phyloP scores from a whole-genome alignment of 345 rosid genomes.

The Capsella bursapastoris region DNA sequence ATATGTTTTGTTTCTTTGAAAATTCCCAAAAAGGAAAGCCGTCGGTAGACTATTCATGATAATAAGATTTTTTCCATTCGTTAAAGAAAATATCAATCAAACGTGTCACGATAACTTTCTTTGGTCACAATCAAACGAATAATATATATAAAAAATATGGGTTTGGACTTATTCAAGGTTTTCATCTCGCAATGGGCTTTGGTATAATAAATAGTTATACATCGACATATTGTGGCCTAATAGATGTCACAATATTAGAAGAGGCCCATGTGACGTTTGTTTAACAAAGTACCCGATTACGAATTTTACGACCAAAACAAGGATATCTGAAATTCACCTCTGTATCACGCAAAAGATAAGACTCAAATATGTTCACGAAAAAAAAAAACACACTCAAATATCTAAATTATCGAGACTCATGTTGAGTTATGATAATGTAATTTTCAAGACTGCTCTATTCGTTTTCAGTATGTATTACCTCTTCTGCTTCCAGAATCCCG shows the following conservation, averaged over 20 bases:
- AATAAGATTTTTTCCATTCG: neutral
- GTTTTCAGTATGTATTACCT: neutral
- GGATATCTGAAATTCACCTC: neutral
- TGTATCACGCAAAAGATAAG: neutral
- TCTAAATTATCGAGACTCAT: neutral
- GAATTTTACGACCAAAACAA: neutral
- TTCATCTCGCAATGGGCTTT: neutral
- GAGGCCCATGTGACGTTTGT: neutral
- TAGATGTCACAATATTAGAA: neutral
- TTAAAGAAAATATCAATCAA: too few species aligned
- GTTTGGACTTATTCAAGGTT: neutral
- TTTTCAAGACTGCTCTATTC: neutral
- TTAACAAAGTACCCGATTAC: neutral
- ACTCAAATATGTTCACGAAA: too few species aligned
- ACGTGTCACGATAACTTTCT: too few species aligned
- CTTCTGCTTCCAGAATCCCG: neutral
- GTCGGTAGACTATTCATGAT: constrained; percentile 15
- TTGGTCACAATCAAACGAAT: neutral
- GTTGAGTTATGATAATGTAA: neutral
- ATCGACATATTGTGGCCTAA: neutral
- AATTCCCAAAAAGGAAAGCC: neutral
- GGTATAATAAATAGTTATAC: neutral
- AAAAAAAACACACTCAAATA: neutral
- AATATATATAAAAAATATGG: neutral
- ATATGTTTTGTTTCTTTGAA: neutral